Percentiles rank a stretch among this genome's conserved stretches.
phyloP scores from a whole-genome alignment of 495 filamentous ascomycete species.

The Podospora tetraspora region DNA sequence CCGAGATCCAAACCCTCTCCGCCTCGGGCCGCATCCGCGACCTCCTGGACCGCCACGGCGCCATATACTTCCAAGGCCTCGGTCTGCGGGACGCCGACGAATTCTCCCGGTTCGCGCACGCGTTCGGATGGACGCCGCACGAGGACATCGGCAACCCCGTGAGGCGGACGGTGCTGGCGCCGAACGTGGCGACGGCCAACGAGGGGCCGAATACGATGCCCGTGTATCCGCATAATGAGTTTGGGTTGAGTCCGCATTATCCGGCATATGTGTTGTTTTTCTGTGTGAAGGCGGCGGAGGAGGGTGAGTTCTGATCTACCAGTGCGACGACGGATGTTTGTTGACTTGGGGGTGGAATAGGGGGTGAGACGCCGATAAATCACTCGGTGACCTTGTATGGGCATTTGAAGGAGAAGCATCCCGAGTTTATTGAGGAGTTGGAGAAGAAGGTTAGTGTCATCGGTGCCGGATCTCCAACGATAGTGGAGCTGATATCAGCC shows the following conservation, averaged over 20 bases:
- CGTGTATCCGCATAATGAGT: slow-evolving; percentile 54
- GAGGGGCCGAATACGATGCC: slow-evolving; percentile 46
- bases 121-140: slow-evolving; percentile 50
- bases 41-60: slow-evolving; percentile 32
- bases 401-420: slow-evolving; percentile 42
- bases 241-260: slow-evolving; percentile 48
- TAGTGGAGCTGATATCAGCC: background rate
- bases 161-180: slow-evolving; percentile 44
- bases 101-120: slow-evolving; percentile 50
- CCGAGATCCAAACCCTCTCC: slow-evolving; percentile 14
- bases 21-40: slow-evolving; percentile 15
- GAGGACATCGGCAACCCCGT: slow-evolving; percentile 55
- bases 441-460: slow-evolving; percentile 31
- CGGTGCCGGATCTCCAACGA: background rate
- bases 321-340: background rate
- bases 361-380: slow-evolving; percentile 50
- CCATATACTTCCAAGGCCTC: slow-evolving; percentile 37
- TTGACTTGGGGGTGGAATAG: slow-evolving; percentile 11
- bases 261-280: slow-evolving; percentile 53
- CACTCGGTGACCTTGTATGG: slow-evolving; percentile 49
- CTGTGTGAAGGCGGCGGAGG: slow-evolving; percentile 29
- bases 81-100: slow-evolving; percentile 32
- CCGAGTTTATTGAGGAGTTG: slow-evolving; percentile 44
- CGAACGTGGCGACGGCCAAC: slow-evolving; percentile 51
- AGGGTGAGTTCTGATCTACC: slow-evolving; percentile 5